Percentiles rank a stretch among this genome's conserved stretches.
These are phyloP conservation scores for Warburgia ugandensis DNA, from an alignment of 164 flowering plant genomes.

Conservation along the genomic window DNA sequence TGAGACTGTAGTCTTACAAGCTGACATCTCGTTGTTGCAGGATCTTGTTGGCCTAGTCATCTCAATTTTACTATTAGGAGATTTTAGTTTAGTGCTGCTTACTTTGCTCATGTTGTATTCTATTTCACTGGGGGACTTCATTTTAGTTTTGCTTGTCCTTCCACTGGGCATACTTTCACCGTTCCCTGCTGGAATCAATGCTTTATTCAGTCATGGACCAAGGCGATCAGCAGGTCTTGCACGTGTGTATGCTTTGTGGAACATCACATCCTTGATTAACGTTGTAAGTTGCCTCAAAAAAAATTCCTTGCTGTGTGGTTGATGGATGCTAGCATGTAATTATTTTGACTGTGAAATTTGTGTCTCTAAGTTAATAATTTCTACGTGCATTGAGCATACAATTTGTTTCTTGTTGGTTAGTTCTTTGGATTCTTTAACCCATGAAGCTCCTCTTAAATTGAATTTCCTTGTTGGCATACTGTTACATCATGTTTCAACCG, in stretches of 20 bases:
- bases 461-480: too few species aligned
- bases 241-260: constrained; percentile 93
- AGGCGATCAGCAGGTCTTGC: constrained; percentile 83
- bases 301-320: too few species aligned
- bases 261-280: constrained; percentile 70
- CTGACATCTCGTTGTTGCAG: constrained; percentile 35
- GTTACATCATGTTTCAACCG: too few species aligned
- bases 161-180: constrained; percentile 82
- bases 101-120: constrained; percentile 84
- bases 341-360: too few species aligned
- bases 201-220: constrained; percentile 88
- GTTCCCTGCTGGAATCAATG: constrained; percentile 93
- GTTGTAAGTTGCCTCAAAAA: constrained; percentile 56
- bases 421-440: too few species aligned
- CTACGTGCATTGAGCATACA: too few species aligned
- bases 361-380: too few species aligned
- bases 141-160: constrained; percentile 59
- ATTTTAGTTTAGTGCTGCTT: constrained; percentile 80
- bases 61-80: constrained; percentile 76
- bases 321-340: too few species aligned
- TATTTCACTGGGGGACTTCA: constrained; percentile 55
- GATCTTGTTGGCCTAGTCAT: constrained; percentile 92
- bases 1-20: neutral
- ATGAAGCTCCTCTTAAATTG: too few species aligned
- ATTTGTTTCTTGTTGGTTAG: too few species aligned